A percentile compares a stretch with the other conserved stretches of the same genome.
Evolutionary conservation across 176 grass and related monocot species (phyloP).

Genomic region (Oryza australiensis): DNA sequence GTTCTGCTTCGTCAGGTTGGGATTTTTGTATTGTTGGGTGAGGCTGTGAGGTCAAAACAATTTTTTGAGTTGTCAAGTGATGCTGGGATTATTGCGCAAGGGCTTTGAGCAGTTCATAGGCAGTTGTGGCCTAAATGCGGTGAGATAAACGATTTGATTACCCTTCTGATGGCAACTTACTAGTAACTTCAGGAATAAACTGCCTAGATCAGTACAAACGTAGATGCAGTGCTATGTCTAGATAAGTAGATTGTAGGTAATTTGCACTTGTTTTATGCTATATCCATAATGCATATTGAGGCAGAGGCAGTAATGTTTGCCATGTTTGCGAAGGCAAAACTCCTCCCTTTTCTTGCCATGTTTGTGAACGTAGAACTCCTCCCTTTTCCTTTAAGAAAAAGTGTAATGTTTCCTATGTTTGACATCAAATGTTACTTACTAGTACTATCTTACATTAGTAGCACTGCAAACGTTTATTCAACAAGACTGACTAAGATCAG

Average conservation of each 20-base stretch:
- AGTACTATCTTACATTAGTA: background rate
- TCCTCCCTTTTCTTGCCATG: no score
- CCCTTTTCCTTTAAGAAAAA: no score
- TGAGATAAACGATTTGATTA: slow-evolving; percentile 37
- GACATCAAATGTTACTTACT: no score
- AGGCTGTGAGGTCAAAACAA: background rate
- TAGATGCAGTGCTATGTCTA: background rate
- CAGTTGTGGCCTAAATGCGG: slow-evolving; percentile 24
- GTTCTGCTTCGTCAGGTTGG: background rate
- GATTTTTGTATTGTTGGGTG: background rate
- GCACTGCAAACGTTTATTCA: background rate
- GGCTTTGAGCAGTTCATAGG: slow-evolving; percentile 49
- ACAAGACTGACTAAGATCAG: background rate
- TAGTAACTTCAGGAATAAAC: background rate
- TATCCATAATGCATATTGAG: background rate
- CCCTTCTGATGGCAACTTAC: slow-evolving; percentile 47
- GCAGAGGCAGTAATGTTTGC: background rate
- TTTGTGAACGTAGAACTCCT: no score
- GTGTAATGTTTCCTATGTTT: no score
- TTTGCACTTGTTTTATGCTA: background rate
- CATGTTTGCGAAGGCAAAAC: no score
- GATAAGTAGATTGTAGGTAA: background rate
- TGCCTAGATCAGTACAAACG: background rate
- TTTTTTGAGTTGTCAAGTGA: slow-evolving; percentile 31
- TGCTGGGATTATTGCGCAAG: slow-evolving; percentile 63